Evolutionary conservation across 2,329 filamentous ascomycete species (phyloP).

Genomic region (Diaporthe ampelina): DNA sequence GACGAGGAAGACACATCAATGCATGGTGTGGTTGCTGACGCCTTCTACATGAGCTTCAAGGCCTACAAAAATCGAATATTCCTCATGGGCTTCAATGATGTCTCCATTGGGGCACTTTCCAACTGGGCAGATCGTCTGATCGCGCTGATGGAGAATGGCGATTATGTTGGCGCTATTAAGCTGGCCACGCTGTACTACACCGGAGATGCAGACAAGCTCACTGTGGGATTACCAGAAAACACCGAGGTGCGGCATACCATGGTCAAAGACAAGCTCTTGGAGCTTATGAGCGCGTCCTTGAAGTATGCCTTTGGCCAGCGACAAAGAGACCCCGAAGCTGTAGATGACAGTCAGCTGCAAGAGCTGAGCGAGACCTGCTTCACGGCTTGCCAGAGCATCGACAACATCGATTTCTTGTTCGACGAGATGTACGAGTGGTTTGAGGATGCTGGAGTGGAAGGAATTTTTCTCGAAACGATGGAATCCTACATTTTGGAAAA

Average conservation of each 20-base stretch:
- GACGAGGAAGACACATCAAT: conserved; percentile 90
- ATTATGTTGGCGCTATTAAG: conserved; percentile 91
- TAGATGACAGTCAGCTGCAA: conserved; percentile 73
- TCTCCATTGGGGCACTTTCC: conserved; percentile 90
- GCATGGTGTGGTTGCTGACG: conserved; percentile 96
- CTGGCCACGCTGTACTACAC: conserved; percentile 93
- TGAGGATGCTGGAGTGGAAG: conserved; percentile 79
- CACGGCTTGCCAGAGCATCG: conserved; percentile 82
- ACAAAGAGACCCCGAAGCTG: conserved; percentile 60
- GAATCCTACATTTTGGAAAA: conserved; percentile 90
- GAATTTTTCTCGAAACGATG: conserved; percentile 87
- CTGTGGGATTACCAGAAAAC: conserved; percentile 92
- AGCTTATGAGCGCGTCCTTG: conserved; percentile 93
- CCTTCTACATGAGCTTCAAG: conserved; percentile 98
- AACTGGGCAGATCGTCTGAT: conserved; percentile 97
- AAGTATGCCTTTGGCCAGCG: conserved; percentile 86
- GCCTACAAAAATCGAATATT: conserved; percentile 96
- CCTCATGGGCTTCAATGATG: conserved; percentile 91
- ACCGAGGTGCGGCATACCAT: conserved; percentile 80
- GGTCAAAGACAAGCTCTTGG: conserved; percentile 89
- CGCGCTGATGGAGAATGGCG: conserved; percentile 95
- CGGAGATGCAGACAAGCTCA: conserved; percentile 92
- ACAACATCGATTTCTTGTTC: conserved; percentile 87
- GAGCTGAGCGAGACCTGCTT: conserved; percentile 89
- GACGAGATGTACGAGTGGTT: conserved; percentile 93